Evolutionary conservation across 352 stramenopile species (phyloP), one percentile per base, ranked within the genome.

Genomic region (Phytophthora gonapodyides): DNA sequence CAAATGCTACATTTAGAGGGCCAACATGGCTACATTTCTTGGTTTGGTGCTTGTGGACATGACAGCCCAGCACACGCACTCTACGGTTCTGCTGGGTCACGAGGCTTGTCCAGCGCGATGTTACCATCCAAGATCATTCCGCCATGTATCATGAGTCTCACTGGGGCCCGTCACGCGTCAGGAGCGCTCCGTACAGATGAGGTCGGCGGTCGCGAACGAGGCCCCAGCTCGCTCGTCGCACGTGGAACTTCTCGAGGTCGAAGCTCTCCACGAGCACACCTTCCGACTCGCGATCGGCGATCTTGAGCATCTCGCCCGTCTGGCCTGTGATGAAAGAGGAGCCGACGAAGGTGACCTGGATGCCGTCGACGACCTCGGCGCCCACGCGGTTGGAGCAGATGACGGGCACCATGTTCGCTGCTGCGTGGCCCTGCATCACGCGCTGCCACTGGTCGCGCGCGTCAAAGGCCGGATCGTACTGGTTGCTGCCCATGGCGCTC

Each of bases 311-410:
- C 52, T 95, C 89, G 33, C 91, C 91, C 12, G 88, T 97, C 53
- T 96, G 87, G 16, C 93, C 89, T 16, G 87, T 93, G 65, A 98
- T 97, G 73, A 98, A 98, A 2, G 87, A 97, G 37, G 84, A 95
- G 3, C 91, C 91, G 49, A 94, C 96, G 60, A 98, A 98, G n/a
- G 84, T 94, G 42, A 97, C 84, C 12, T 87, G 84, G 31, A 90
- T 78, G 31, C 84, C 80, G 40, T 97, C 77, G 37, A 88, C 73
- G 8, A 94, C 56, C 61, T 97, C 90, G 7, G 71, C 64, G 35
- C 89, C 91, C 9, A 97, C 87, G 53, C 91, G 89, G 69, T 98
- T 98, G 30, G 88, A 97, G 42, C 86, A 93, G 31, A 98, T 82
- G 37, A 98, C 80, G 6, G 91, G 91, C 49, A 97, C 74, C 83